phyloP scores from a whole-genome alignment of 257 asterid species.

The Salvia splendens region DNA sequence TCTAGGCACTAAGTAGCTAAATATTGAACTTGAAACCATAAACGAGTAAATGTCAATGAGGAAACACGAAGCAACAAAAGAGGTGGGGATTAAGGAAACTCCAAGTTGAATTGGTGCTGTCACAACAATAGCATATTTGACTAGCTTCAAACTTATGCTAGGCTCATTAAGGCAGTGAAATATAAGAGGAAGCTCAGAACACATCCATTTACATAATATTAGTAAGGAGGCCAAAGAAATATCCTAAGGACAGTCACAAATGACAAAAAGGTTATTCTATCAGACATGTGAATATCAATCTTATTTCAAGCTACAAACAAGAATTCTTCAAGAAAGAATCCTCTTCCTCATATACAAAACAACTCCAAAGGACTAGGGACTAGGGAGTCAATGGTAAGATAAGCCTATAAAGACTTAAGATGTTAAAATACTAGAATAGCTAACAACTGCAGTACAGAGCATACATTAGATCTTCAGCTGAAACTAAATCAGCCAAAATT shows the following conservation, averaged over 20 bases:
- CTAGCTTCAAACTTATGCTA: conserved; percentile 1
- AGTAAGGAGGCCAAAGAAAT: not conserved
- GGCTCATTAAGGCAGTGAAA: not conserved
- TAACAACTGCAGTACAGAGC: not conserved
- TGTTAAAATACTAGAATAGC: not conserved
- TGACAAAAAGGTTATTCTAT: not conserved
- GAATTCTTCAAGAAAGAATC: not conserved
- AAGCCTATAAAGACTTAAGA: not conserved
- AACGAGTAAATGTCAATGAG: not conserved
- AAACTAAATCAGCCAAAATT: conserved; percentile 15
- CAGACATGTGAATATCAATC: not conserved
- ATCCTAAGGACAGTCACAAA: not conserved
- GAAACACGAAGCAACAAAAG: conserved; percentile 12
- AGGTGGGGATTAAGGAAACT: conserved; percentile 2
- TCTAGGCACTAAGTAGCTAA: not conserved
- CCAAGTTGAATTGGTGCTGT: not conserved
- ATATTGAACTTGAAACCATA: not conserved
- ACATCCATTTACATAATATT: not conserved
- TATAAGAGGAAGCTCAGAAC: not conserved
- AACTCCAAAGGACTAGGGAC: not conserved
- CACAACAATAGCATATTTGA: not conserved
- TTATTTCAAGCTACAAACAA: conserved; percentile 1
- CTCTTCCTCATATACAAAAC: not conserved
- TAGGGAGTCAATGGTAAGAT: not conserved
- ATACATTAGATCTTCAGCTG: not conserved